A percentile compares a stretch with the other conserved stretches of the same genome.
These are phyloP conservation scores for Trametes villosa DNA, from an alignment of 768 basidiomycete species.

Conservation along the genomic window DNA sequence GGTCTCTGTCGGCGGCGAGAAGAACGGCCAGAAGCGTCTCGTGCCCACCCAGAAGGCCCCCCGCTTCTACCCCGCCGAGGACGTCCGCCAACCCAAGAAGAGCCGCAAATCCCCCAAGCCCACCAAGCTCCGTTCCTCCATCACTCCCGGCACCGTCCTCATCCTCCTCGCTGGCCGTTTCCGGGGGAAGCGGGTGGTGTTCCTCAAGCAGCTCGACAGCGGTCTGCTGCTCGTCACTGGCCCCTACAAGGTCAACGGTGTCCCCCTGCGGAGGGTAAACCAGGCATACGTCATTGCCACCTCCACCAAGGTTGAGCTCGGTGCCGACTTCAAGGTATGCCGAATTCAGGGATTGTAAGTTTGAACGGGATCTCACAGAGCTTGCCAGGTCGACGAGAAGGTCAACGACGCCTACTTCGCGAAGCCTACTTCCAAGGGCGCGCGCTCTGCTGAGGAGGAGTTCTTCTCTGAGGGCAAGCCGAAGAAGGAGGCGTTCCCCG, in stretches of 20 bases:
- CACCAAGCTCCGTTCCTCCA: conserved; percentile 78
- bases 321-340: conserved; percentile 71
- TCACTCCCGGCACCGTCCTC: conserved; percentile 92
- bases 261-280: conserved; percentile 96
- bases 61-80: conserved; percentile 94
- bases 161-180: conserved; percentile 98
- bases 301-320: conserved; percentile 89
- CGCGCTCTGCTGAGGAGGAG: conserved; percentile 89
- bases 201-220: conserved; percentile 92
- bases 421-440: conserved; percentile 72
- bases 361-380: neutral
- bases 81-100: conserved; percentile 89
- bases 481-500: conserved; percentile 87
- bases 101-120: conserved; percentile 86
- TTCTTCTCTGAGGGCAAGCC: conserved; percentile 96
- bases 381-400: conserved; percentile 76
- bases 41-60: conserved; percentile 86
- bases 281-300: conserved; percentile 99
- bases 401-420: conserved; percentile 94
- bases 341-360: conserved; percentile 13
- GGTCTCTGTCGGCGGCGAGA: conserved; percentile 85
- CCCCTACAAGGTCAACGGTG: conserved; percentile 98
- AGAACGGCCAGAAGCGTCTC: conserved; percentile 88
- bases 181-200: conserved; percentile 98
- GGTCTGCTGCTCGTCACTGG: conserved; percentile 96